A percentile compares a stretch with the other conserved stretches of the same genome.
Evolutionary conservation across 495 filamentous ascomycete species (phyloP).

Genomic region (Letharia lupina): DNA sequence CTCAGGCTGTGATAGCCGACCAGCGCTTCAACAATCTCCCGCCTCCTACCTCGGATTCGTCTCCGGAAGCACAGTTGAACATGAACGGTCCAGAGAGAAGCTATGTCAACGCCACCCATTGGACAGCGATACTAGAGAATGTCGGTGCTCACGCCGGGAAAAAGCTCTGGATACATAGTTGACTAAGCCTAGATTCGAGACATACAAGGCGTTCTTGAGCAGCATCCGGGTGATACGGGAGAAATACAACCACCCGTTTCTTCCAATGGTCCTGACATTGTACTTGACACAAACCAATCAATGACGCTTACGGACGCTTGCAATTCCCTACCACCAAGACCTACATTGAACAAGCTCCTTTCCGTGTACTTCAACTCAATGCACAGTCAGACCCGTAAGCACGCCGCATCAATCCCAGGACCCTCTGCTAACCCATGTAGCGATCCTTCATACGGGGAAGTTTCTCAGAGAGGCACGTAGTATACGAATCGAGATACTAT

Average conservation of each 20-base stretch:
- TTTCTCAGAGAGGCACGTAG: constrained; percentile 6
- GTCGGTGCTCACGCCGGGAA: constrained; percentile 29
- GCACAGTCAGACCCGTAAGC: not conserved
- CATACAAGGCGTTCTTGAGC: constrained; percentile 30
- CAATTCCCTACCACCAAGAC: not conserved
- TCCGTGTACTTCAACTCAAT: constrained; percentile 6
- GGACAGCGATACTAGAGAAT: constrained; percentile 47
- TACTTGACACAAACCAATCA: not conserved
- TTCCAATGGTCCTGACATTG: not conserved
- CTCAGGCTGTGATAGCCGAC: constrained; percentile 22
- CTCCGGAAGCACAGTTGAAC: not conserved
- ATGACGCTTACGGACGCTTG: constrained; percentile 1
- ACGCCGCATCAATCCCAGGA: not conserved
- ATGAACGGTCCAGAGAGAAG: constrained; percentile 3
- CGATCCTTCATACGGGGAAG: constrained; percentile 6
- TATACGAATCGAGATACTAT: not conserved
- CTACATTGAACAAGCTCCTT: constrained; percentile 1
- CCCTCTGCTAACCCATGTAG: not conserved
- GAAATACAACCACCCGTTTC: constrained; percentile 18
- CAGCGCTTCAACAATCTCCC: not conserved
- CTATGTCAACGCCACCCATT: constrained; percentile 47
- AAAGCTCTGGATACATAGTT: constrained; percentile 13
- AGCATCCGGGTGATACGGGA: constrained; percentile 28
- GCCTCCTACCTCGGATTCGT: not conserved
- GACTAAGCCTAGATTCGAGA: constrained; percentile 21